Percentiles rank a stretch among this genome's conserved stretches.
Evolutionary conservation across 1,284 basidiomycete genomes (phyloP).

Genomic region (Cystobasidiaceae sp.): DNA sequence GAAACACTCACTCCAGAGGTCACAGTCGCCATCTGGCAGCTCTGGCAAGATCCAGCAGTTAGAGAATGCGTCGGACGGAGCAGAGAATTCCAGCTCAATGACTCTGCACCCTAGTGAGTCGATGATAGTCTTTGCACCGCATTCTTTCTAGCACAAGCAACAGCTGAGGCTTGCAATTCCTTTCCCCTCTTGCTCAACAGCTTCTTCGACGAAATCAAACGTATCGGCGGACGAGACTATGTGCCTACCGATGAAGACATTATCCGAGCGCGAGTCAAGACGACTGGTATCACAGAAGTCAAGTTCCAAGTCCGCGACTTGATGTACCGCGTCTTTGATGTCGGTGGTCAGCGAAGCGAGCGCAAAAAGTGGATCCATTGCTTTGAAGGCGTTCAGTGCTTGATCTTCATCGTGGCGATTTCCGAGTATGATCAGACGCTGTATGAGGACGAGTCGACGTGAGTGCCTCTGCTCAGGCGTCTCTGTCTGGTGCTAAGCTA

Average conservation of each 20-base stretch:
- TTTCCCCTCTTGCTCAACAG: constrained; percentile 51
- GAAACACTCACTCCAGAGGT: constrained; percentile 28
- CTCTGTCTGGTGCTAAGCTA: constrained; percentile 41
- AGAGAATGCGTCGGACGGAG: constrained; percentile 3
- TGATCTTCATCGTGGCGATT: constrained; percentile 46
- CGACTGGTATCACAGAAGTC: constrained; percentile 92
- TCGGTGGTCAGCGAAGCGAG: constrained; percentile 49
- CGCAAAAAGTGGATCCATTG: constrained; percentile 50
- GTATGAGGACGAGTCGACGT: constrained; percentile 29
- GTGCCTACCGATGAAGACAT: constrained; percentile 86
- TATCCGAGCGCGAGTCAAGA: constrained; percentile 88
- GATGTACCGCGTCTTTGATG: constrained; percentile 45
- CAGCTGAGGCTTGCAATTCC: background rate
- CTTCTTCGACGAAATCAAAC: constrained; percentile 77
- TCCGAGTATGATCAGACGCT: constrained; percentile 37
- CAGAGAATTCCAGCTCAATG: constrained; percentile 42
- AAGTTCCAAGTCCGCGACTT: constrained; percentile 61
- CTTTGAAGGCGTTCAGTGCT: constrained; percentile 49
- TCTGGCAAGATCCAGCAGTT: constrained; percentile 28
- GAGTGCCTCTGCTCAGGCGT: no score
- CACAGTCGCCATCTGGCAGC: constrained; percentile 10
- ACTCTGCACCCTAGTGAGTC: constrained; percentile 42
- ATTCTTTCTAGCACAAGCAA: background rate
- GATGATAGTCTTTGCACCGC: background rate
- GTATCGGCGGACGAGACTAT: constrained; percentile 75